Evolutionary conservation across 306 rosid genomes (phyloP).

Genomic region (Datisca glomerata): DNA sequence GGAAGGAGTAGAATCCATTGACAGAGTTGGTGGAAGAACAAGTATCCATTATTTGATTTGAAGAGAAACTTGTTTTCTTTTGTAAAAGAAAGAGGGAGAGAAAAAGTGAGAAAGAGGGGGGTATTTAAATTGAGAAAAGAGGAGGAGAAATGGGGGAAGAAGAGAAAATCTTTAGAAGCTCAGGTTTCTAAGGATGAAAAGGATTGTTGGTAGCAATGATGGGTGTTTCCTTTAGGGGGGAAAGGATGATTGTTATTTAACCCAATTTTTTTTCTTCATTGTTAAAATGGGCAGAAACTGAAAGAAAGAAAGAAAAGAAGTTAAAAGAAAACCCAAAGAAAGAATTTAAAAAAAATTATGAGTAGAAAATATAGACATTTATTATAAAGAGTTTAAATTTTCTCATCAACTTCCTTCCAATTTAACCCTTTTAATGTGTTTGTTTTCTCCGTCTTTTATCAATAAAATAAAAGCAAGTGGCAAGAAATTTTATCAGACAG

Average conservation of each 20-base stretch:
- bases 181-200: conserved; percentile 85
- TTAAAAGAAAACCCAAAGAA: not conserved
- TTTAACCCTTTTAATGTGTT: not conserved
- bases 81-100: conserved; percentile 3
- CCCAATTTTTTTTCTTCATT: not conserved
- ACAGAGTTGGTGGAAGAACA: conserved; percentile 81
- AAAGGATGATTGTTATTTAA: conserved; percentile 75
- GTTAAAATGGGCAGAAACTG: too few species aligned
- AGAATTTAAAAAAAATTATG: not conserved
- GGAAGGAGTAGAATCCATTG: conserved; percentile 73
- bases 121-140: not conserved
- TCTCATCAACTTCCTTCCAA: not conserved
- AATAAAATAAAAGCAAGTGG: too few species aligned
- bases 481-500: too few species aligned
- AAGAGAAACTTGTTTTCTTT: too few species aligned
- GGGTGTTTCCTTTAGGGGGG: conserved; percentile 94
- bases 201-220: conserved; percentile 97
- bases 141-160: not conserved
- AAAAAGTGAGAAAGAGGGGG: conserved; percentile 15
- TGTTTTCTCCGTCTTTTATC: not conserved
- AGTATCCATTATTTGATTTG: conserved; percentile 39
- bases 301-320: too few species aligned
- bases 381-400: not conserved
- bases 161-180: conserved; percentile 64
- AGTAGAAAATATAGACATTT: too few species aligned